Percentiles rank a stretch among this genome's conserved stretches.
phyloP scores from a whole-genome alignment of 129 eudicot genomes.

The Flaveria linearis region DNA sequence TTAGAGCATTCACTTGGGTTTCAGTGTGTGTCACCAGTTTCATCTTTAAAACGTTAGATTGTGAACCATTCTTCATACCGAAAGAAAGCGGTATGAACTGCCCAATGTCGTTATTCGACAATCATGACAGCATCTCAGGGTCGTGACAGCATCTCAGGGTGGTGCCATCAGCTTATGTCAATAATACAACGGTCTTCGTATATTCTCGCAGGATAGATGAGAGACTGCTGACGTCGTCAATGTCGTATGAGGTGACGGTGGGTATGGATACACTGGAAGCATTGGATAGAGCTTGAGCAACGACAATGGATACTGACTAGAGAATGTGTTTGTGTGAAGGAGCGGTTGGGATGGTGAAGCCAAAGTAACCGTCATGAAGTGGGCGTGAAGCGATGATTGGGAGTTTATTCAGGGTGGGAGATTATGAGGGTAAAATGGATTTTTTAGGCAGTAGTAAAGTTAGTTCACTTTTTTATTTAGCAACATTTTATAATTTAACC shows the following conservation, averaged over 20 bases:
- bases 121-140: constrained; percentile 53
- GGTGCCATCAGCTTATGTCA: constrained; percentile 44
- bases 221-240: constrained; percentile 16
- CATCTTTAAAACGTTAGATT: constrained; percentile 45
- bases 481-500: no score
- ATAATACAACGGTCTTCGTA: constrained; percentile 42
- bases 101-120: constrained; percentile 43
- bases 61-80: constrained; percentile 46
- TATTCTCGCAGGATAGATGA: constrained; percentile 37
- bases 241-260: constrained; percentile 15
- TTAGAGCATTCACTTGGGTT: constrained; percentile 54
- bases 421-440: no score
- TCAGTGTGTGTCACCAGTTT: constrained; percentile 48
- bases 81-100: constrained; percentile 37
- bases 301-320: no score
- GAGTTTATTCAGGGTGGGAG: no score
- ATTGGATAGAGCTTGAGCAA: no score
- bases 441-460: no score
- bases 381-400: no score
- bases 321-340: no score
- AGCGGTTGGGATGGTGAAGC: no score
- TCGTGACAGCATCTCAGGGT: constrained; percentile 49
- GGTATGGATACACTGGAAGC: constrained; percentile 29
- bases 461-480: no score
- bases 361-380: no score